Base-by-base conservation (phyloP, 2,329 filamentous ascomycete species). In the Penicillium sp. region DNA sequence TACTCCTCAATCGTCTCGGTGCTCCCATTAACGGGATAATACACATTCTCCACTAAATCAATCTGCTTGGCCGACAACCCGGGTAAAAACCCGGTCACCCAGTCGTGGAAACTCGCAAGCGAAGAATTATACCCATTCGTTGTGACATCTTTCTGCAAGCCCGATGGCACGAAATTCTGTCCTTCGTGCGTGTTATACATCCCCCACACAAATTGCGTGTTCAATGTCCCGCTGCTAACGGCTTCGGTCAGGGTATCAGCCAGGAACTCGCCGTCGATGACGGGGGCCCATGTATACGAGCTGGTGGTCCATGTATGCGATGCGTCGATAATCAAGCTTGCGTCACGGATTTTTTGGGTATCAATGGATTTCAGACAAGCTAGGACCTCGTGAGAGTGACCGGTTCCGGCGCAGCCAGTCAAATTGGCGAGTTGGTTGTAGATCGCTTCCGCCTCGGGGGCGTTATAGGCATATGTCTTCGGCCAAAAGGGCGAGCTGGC, bases 161-260 rank as follows among this genome's bases (percentile, higher is more conserved):
- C 83, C 0, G 80, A 70, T 0, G 85, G 84, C 25, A 87, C 76
- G 66, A 89, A 89, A 63, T 85, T 86, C 70, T 88, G 82, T 25
- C 87, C 86, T 72, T 89, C 86, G 68, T 87, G 83, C 0, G 82
- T 80, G 69, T 89, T 89, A 71, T 87, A 88, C 78, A 83, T 84
- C n/a, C 80, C 79, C 63, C 83, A 83, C 0, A 81, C 79, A 8
- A 75, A 70, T 1, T 83, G 77, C 2, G 79, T 79, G 55, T 84
- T 81, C 8, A 85, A 72, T 4, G 65, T 54, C 0, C 75, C 73
- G 4, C 68, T 71, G 0, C 66, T 63, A 0, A 81, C 75, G 0
- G 80, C 81, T 1, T 78, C 64, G 2, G 80, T 83, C 2, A 89
- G 75, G 19, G 76, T 76, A 58, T 78, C 71, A 1, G 68, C 75